Base-by-base conservation (phyloP, 2,329 filamentous ascomycete genomes). In the Cladosporium oxysporum region DNA sequence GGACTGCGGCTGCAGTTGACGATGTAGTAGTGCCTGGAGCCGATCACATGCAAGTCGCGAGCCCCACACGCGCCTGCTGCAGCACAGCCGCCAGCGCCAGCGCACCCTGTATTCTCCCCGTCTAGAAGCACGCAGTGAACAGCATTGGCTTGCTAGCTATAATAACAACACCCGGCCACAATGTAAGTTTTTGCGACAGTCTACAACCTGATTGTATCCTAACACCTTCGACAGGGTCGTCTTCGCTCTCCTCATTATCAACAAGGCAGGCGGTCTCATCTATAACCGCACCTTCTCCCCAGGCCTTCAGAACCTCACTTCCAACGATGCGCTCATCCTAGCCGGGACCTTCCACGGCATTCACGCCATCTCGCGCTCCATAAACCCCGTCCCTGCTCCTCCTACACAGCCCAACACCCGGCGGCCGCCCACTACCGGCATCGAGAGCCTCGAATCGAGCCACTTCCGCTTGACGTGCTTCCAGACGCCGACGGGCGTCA, bases 401-500 rank as follows among this genome's bases (percentile, higher is more conserved):
- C 66, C 69, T 69, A 69, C 71, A 70, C 64, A 68, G 76, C 52
- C 73, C 75, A 65, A 67, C 47, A 69, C 69, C 62, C 87, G 90
- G 57, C 86, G 85, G 57, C 71, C 74, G 12, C 71, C 68, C 31
- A 83, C 89, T 29, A 90, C 91, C 0, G 95, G 95, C 11, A 85
- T 99, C 66, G 94, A 99, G 80, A 91, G 95, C 60, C 86, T 99
- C 64, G 95, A 99, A 82, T 92, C 91, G 66, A 92, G 94, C 74
- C 93, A 94, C 78, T 99, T 99, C 80, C 90, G 94, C 68, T 83
- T 99, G 79, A 95, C 96, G 76, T 99, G 95, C 82, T 98, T 97
- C 83, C 93, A 91, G 78, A 98, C 95, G 1, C 79, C 96, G 73
- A 98, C 95, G 2, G 95, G 95, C 35, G 94, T 90, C 66, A 99